Evolutionary conservation across 257 asterid genomes (phyloP).

Genomic region (Petrea volubilis): DNA sequence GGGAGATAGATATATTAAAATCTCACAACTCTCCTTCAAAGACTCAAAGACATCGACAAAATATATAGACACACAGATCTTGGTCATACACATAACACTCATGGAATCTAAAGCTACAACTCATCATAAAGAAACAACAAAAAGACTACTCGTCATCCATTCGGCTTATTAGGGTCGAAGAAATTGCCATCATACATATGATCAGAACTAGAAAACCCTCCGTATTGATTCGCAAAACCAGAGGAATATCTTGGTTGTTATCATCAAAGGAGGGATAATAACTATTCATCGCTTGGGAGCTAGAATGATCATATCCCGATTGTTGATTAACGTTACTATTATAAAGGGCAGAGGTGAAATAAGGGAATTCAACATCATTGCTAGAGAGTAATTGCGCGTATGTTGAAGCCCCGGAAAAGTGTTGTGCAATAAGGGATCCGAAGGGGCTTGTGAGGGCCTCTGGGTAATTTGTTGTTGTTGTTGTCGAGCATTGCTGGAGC

Average conservation of each 20-base stretch:
- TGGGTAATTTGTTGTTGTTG: neutral
- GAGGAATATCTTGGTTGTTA: conserved; percentile 21
- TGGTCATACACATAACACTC: conserved; percentile 8
- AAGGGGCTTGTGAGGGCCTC: neutral
- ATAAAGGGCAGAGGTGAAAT: conserved; percentile 49
- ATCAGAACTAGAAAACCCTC: conserved; percentile 31
- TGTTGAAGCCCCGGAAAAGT: conserved; percentile 67
- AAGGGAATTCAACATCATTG: conserved; percentile 64
- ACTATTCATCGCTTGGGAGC: neutral
- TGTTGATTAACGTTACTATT: conserved; percentile 19
- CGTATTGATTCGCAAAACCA: conserved; percentile 18
- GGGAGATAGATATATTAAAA: neutral
- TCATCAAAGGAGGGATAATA: conserved; percentile 9
- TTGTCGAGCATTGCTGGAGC: neutral
- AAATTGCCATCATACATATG: conserved; percentile 30
- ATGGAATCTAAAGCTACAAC: neutral
- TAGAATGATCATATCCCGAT: conserved; percentile 24
- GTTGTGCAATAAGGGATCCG: conserved; percentile 30
- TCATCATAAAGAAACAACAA: neutral
- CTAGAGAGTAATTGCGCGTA: conserved; percentile 75
- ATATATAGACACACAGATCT: neutral
- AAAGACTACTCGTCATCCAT: conserved; percentile 10
- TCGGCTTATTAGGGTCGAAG: conserved; percentile 36
- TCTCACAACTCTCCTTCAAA: neutral
- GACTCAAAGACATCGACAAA: neutral